Evolutionary conservation across 1,284 basidiomycete genomes (phyloP).

Genomic region (Phellopilus nigrolimitatus): DNA sequence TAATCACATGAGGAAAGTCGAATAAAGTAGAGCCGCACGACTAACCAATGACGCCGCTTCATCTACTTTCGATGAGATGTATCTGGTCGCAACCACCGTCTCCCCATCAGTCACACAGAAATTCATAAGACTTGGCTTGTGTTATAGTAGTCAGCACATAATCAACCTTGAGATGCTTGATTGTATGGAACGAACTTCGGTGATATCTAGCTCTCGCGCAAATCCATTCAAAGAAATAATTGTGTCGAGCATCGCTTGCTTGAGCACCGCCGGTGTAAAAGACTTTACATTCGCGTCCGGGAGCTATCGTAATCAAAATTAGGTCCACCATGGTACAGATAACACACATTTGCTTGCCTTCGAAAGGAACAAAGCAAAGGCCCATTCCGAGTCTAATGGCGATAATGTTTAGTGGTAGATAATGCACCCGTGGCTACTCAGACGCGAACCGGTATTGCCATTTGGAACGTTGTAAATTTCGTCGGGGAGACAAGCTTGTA

Average conservation of each 20-base stretch:
- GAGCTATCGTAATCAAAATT: constrained; percentile 54
- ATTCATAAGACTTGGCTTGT: constrained; percentile 87
- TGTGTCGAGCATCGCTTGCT: constrained; percentile 83
- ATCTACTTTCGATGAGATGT: constrained; percentile 87
- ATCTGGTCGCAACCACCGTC: constrained; percentile 90
- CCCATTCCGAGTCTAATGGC: constrained; percentile 85
- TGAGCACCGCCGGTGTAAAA: constrained; percentile 61
- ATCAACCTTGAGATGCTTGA: not conserved
- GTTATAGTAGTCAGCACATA: constrained; percentile 10
- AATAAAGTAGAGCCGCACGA: constrained; percentile 18
- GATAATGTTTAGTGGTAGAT: too few relatives aligned
- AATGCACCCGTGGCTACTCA: too few relatives aligned
- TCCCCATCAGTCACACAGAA: constrained; percentile 95
- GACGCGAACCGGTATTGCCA: constrained; percentile 78
- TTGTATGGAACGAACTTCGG: constrained; percentile 44
- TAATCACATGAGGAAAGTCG: not conserved
- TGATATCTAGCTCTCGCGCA: constrained; percentile 69
- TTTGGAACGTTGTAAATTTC: constrained; percentile 81
- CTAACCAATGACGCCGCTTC: constrained; percentile 87
- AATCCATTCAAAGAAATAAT: constrained; percentile 75
- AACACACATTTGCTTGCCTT: constrained; percentile 50
- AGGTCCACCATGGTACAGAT: not conserved
- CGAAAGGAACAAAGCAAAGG: constrained; percentile 86
- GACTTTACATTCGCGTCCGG: constrained; percentile 71
- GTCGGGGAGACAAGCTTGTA: constrained; percentile 75